Percentiles rank a stretch among this genome's conserved stretches.
Evolutionary conservation across 2,329 filamentous ascomycete genomes (phyloP).

Genomic region (Pseudovirgaria hyperparasitica): DNA sequence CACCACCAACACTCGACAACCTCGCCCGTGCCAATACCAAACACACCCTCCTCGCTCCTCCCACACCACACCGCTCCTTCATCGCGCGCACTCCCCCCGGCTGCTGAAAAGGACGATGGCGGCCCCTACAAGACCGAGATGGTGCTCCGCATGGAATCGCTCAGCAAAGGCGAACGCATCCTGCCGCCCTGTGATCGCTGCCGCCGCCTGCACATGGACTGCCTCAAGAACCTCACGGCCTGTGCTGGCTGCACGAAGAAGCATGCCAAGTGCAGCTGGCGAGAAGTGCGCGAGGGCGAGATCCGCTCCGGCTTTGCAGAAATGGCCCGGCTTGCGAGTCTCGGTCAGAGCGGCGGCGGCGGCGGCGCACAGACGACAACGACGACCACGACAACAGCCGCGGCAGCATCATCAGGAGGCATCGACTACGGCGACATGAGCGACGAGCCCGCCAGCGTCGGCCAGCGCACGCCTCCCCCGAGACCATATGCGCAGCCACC

Average conservation of each 20-base stretch:
- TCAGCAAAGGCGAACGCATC: slow-evolving; percentile 61
- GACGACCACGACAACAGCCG: no score
- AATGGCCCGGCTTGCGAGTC: not conserved
- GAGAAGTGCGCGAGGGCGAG: slow-evolving; percentile 65
- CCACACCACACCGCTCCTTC: slow-evolving; percentile 32
- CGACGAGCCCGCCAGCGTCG: no score
- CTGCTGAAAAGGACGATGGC: slow-evolving; percentile 43
- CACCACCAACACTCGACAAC: slow-evolving; percentile 11
- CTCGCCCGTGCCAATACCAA: slow-evolving; percentile 41
- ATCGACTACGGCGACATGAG: no score
- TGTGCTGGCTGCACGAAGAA: slow-evolving; percentile 84
- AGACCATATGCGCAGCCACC: no score
- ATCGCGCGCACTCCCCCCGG: slow-evolving; percentile 21
- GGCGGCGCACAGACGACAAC: not conserved
- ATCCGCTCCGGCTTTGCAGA: slow-evolving; percentile 17
- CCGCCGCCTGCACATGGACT: slow-evolving; percentile 65
- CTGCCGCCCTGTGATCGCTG: slow-evolving; percentile 78
- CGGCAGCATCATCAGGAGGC: no score
- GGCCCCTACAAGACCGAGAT: slow-evolving; percentile 53
- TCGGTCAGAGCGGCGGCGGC: not conserved
- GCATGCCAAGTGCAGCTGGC: slow-evolving; percentile 81
- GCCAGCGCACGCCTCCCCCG: no score
- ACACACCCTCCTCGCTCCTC: slow-evolving; percentile 39
- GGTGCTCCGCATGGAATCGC: slow-evolving; percentile 60
- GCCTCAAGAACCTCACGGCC: slow-evolving; percentile 73